Evolutionary conservation across 2,329 filamentous ascomycete genomes (phyloP).

Genomic region (Boeremia exigua): DNA sequence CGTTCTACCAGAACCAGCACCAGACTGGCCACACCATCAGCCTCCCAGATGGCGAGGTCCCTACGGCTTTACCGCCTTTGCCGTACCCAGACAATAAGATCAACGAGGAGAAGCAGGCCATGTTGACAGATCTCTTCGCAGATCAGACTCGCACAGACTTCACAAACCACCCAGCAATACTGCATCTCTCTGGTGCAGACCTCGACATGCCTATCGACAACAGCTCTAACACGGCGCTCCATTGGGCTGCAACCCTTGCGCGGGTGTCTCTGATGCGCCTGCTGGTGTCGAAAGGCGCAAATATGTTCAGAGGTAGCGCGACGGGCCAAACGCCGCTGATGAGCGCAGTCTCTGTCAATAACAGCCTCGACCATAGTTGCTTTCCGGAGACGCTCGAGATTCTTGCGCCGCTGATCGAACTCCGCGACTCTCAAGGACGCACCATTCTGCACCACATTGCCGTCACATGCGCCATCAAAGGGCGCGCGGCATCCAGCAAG

Average conservation of each 20-base stretch:
- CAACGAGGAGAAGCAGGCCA: slow-evolving; percentile 78
- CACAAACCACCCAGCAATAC: slow-evolving; percentile 76
- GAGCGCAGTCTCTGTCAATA: slow-evolving; percentile 89
- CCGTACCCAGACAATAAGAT: slow-evolving; percentile 65
- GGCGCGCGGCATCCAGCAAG: slow-evolving; percentile 85
- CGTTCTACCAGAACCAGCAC: slow-evolving; percentile 60
- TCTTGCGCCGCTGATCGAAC: slow-evolving; percentile 86
- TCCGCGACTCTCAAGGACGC: slow-evolving; percentile 84
- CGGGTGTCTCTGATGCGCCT: slow-evolving; percentile 82
- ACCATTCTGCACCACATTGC: slow-evolving; percentile 97
- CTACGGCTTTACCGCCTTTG: slow-evolving; percentile 69
- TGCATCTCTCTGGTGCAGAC: slow-evolving; percentile 76
- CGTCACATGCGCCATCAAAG: slow-evolving; percentile 93
- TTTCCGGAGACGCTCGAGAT: slow-evolving; percentile 92
- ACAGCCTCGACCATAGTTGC: slow-evolving; percentile 87
- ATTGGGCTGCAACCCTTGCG: slow-evolving; percentile 94
- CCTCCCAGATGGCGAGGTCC: slow-evolving; percentile 59
- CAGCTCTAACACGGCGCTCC: slow-evolving; percentile 86
- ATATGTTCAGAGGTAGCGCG: slow-evolving; percentile 84
- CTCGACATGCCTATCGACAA: slow-evolving; percentile 92
- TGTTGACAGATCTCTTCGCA: slow-evolving; percentile 74
- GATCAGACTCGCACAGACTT: slow-evolving; percentile 70
- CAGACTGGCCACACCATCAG: slow-evolving; percentile 55
- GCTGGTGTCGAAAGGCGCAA: slow-evolving; percentile 83
- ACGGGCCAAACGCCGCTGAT: slow-evolving; percentile 92